phyloP scores from a whole-genome alignment of 2,329 filamentous ascomycete species.

The Arthrocladium fulminans region DNA sequence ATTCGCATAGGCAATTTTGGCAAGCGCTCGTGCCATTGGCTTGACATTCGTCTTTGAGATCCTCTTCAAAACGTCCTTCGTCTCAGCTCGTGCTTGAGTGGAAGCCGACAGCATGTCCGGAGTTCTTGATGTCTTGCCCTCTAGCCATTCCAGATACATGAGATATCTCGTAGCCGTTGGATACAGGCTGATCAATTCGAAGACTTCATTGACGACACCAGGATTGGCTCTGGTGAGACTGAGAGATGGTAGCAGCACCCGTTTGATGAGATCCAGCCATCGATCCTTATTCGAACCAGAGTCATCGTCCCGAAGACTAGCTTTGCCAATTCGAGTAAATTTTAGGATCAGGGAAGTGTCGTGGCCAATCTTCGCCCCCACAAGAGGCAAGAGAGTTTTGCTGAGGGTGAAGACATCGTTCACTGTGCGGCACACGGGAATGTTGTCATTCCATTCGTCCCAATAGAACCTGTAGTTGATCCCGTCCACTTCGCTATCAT shows the following conservation, averaged over 20 bases:
- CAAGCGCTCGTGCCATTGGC: conserved; percentile 76
- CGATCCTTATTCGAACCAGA: conserved; percentile 63
- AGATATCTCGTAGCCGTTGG: conserved; percentile 68
- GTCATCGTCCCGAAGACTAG: conserved; percentile 61
- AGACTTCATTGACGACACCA: conserved; percentile 75
- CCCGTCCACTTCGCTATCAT: conserved; percentile 60
- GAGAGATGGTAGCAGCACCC: conserved; percentile 77
- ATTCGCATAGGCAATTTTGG: conserved; percentile 84
- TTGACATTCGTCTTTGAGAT: conserved; percentile 79
- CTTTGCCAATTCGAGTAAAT: conserved; percentile 72
- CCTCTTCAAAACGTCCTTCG: conserved; percentile 76
- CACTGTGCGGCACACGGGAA: conserved; percentile 81
- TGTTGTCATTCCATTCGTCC: conserved; percentile 91
- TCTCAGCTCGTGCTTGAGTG: conserved; percentile 65
- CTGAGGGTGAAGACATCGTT: conserved; percentile 87
- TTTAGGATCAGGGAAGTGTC: conserved; percentile 72
- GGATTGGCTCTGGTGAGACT: conserved; percentile 81
- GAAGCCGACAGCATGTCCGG: conserved; percentile 74
- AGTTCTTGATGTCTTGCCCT: conserved; percentile 64
- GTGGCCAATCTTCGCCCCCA: conserved; percentile 81
- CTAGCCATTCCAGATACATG: conserved; percentile 91
- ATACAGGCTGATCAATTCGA: conserved; percentile 70
- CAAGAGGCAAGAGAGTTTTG: conserved; percentile 71
- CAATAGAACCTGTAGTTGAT: conserved; percentile 86
- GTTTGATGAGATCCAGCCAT: conserved; percentile 77